Conservation (phyloP, 345 rosid genomes). For the Gossypium longicalyx region DNA sequence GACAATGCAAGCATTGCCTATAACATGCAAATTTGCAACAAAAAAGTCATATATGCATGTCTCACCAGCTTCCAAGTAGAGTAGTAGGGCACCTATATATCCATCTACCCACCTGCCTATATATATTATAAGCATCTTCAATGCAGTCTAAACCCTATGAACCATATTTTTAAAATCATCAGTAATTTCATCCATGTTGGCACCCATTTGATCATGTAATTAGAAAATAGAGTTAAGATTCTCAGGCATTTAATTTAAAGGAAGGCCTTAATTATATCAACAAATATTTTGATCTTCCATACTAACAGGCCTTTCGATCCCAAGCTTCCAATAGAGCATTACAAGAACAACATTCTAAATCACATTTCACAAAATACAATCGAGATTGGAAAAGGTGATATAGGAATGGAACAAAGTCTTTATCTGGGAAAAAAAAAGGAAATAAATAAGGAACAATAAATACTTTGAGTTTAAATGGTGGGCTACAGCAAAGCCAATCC, state of each 20-base stretch:
- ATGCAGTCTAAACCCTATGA: conserved; percentile 1
- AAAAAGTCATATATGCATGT: not conserved
- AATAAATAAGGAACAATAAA: not conserved
- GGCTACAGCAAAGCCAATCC: conserved; percentile 99
- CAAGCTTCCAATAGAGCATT: not conserved
- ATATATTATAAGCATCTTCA: not conserved
- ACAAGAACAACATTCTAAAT: not conserved
- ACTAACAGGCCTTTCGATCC: not conserved
- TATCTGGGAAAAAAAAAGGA: conserved; percentile 14
- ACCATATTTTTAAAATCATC: not conserved
- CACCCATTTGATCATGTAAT: not conserved
- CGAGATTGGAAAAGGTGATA: not conserved
- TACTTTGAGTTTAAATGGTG: conserved; percentile 91
- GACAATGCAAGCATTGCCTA: not conserved
- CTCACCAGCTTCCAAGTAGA: not conserved
- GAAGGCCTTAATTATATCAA: not conserved
- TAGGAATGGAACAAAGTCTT: not conserved
- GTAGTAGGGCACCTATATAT: not conserved
- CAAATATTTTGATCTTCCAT: not conserved
- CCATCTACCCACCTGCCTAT: not conserved
- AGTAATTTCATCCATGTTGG: not conserved
- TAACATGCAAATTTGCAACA: not conserved
- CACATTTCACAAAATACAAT: not conserved
- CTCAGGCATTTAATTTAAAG: not conserved
- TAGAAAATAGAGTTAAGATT: conserved; percentile 2